Evolutionary conservation across 192 early-diverging fungal genomes (phyloP), one percentile per base, ranked within the genome.

Genomic region (Mortierella alpina): DNA sequence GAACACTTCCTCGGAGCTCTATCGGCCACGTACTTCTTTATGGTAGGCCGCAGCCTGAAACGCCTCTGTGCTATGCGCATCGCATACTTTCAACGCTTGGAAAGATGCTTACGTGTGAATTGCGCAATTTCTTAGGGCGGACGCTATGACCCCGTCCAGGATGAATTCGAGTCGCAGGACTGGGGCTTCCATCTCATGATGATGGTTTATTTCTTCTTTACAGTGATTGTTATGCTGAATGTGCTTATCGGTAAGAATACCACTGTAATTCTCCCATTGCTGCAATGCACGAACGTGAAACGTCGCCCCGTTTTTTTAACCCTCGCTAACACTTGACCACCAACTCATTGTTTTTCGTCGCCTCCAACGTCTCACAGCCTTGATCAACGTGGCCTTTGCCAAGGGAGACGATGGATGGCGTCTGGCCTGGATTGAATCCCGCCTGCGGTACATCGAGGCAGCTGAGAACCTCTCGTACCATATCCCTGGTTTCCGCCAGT

Each of bases 141-240:
- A 48, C 13, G 50, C 58, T 56, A 59, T 8, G 71, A 73, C 22
- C 63, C 71, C 41, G 46, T 73, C 14, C 9, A 9, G 17, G 42
- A 58, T 13, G 11, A 51, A 6, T 65, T 73, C 31, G 23, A 7
- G n/a, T 23, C 40, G 50, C 12, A 49, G 1, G 63, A 73, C n/a
- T 64, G 55, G 61, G 53, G 41, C 45, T 64, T 73, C 61, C 71
- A 73, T 65, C 15, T 73, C 15, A 73, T 73, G 71, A 64, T 73
- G 63, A 52, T 52, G 2, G 15, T 65, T 1, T 73, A 47, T 40
- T 73, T 73, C 46, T 73, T 73, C 71, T 65, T 73, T 13, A 65
- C 71, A 2, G 71, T 65, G 11, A 73, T 73, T 31, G 39, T 73
- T 14, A 73, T 73, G 71, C 8, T 73, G 46, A 73, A 73, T 56